Evolutionary conservation across 2,329 filamentous ascomycete genomes (phyloP), one percentile per base, ranked within the genome.

Genomic region (Lasiodiplodia sp.): DNA sequence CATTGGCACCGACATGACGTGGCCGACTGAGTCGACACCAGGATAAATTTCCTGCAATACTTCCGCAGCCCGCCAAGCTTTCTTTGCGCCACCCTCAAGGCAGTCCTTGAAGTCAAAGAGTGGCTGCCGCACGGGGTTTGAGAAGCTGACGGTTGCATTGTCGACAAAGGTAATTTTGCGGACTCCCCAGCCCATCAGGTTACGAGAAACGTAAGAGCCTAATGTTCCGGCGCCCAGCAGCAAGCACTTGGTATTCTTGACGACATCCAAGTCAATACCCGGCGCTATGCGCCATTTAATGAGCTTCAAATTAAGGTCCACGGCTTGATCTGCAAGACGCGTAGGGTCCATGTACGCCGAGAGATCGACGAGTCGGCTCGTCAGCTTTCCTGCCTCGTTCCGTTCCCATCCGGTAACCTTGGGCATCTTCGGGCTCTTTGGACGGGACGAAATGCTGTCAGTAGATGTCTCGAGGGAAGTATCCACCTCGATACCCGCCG

Each of bases 241-340:
- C 18, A 99, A 86, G 76, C 96, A 99, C 76, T 90, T 97, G 3
- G 93, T 95, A 68, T 91, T 87, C 76, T 97, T 97, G 77, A 98
- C 94, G 37, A 88, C 87, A 37, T 97, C 94, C 11, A 99, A 87
- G 77, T 98, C 87, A 51, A 99, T 87, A 63, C 90, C 90, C 0
- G 96, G 96, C 8, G 94, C 93, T 74, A 99, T 93, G 49, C 96
- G 90, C 96, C 96, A 99, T 82, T 97, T 99, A 90, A 99, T 99
- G 69, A 99, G 86, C 81, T 98, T 98, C 70, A 98, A 85, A 76
- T 99, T 99, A 69, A 99, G 86, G 76, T 99, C 96, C 11, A 98
- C 95, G 0, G 94, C 94, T 78, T 97, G 94, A 77, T 98, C 94
- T 25, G 96, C 96, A 21, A 98, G 84, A 73, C 90, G 90, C 40